Percentiles rank a stretch among this genome's conserved stretches.
Conservation (phyloP, 176 grass and related monocot genomes). For the Panicum miliaceum region DNA sequence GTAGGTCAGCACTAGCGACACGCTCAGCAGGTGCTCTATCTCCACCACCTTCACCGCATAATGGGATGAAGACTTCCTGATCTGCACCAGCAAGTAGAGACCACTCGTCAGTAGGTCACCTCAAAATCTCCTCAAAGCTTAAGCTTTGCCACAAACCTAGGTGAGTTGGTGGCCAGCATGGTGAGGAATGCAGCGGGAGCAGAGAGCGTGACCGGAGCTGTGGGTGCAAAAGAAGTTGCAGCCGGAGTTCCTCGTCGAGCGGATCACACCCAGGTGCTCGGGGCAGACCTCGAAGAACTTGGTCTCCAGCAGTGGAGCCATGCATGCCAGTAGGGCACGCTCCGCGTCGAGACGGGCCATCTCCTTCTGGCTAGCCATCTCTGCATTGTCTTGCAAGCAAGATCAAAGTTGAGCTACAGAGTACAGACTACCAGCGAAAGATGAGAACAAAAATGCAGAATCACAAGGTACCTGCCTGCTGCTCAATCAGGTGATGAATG, state of each 20-base stretch:
- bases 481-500: too few relatives aligned
- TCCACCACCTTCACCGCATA: background rate
- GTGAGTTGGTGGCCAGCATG: constrained; percentile 27
- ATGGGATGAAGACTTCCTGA: constrained; percentile 20
- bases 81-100: background rate
- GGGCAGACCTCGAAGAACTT: constrained; percentile 25
- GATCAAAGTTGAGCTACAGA: too few relatives aligned
- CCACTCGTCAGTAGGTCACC: background rate
- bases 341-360: fast-evolving
- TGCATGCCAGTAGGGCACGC: background rate
- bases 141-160: background rate
- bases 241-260: too few relatives aligned
- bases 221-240: background rate
- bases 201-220: background rate
- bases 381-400: background rate
- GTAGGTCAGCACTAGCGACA: constrained; percentile 38
- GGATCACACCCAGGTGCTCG: background rate
- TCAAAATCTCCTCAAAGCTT: background rate
- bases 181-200: background rate
- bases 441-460: too few relatives aligned
- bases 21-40: background rate
- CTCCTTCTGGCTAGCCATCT: background rate
- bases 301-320: background rate
- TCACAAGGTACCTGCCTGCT: too few relatives aligned
- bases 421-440: too few relatives aligned